Conservation (phyloP, 257 asterid genomes). For the Linaria vulgaris region DNA sequence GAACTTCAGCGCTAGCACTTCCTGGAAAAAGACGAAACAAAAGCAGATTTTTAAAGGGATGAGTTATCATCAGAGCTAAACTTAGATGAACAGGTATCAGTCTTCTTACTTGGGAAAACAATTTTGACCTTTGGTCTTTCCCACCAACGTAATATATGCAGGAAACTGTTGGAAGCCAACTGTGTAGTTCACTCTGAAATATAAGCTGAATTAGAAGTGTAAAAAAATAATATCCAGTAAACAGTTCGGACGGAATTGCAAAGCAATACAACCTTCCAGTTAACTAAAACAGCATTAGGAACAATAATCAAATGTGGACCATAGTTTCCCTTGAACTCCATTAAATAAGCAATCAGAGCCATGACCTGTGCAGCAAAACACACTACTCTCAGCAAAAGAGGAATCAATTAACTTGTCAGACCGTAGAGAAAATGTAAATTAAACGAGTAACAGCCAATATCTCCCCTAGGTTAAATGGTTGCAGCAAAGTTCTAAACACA, state of each 20-base stretch:
- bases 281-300: slow-evolving; percentile 98
- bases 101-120: slow-evolving; percentile 86
- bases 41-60: slow-evolving; percentile 13
- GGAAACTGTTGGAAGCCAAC: slow-evolving; percentile 94
- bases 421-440: slow-evolving; percentile 6
- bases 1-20: slow-evolving; percentile 89
- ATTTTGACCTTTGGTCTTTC: slow-evolving; percentile 80
- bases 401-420: slow-evolving; percentile 19
- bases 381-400: slow-evolving; percentile 6
- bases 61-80: slow-evolving; percentile 22
- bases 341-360: slow-evolving; percentile 91
- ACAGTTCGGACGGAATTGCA: slow-evolving; percentile 20
- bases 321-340: slow-evolving; percentile 98
- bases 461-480: slow-evolving; percentile 12
- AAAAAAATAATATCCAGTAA: slow-evolving; percentile 10
- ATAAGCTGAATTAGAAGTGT: slow-evolving; percentile 33
- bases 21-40: slow-evolving; percentile 54
- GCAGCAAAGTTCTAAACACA: slow-evolving; percentile 6
- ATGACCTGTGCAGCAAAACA: slow-evolving; percentile 63
- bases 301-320: slow-evolving; percentile 99
- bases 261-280: slow-evolving; percentile 81
- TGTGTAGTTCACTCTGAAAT: slow-evolving; percentile 85
- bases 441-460: slow-evolving; percentile 11
- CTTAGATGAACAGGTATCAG: slow-evolving; percentile 20
- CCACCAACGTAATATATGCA: slow-evolving; percentile 96